Base-by-base conservation (phyloP, 2,329 filamentous ascomycete genomes). In the Xylaria sp. region DNA sequence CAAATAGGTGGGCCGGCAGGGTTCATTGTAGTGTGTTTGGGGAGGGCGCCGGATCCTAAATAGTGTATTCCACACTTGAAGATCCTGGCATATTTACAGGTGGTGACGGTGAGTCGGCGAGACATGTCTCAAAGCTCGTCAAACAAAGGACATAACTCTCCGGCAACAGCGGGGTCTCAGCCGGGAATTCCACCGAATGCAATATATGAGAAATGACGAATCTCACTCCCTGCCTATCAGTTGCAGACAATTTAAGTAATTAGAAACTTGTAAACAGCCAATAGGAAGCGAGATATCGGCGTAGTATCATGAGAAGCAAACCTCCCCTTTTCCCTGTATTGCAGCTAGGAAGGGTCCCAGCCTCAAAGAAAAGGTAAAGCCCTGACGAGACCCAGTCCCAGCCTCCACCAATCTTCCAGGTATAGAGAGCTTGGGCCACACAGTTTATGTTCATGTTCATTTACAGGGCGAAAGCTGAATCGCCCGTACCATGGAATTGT, bases 91-190 rank as follows among this genome's bases (percentile, higher is more conserved):
- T 24, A 24, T 8, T 7, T 19, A 8, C 11, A 55, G 39, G 24
- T n/a, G 27, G 34, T 60, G 48, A 24, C 36, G 53, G 47, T 11
- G 19, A 45, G 58, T 53, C 53, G 19, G 50, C 34, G 7, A 39
- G n/a, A 21, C 48, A 50, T 32, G 60, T 60, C 48, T 50, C 47
- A 55, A 36, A 19, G n/a, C n/a, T 47, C 14, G 54, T 36, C 39
- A 19, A 53, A 50, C 21, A 48, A n/a, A 17, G 32, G 12, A 21
- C 24, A 24, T 47, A 48, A 11, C 51, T 45, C n/a, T 5, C 5
- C 12, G 14, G 30, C 12, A 39, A 5, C 27, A 11, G 34, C 34
- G 34, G 34, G 34, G 34, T 4, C 3, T 30, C n/a, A 19, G 8
- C 11, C 24, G 21, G 39, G 21, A 11, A 34, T 34, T 50, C 42